phyloP scores from a whole-genome alignment of 257 asterid genomes.

The Striga asiatica region DNA sequence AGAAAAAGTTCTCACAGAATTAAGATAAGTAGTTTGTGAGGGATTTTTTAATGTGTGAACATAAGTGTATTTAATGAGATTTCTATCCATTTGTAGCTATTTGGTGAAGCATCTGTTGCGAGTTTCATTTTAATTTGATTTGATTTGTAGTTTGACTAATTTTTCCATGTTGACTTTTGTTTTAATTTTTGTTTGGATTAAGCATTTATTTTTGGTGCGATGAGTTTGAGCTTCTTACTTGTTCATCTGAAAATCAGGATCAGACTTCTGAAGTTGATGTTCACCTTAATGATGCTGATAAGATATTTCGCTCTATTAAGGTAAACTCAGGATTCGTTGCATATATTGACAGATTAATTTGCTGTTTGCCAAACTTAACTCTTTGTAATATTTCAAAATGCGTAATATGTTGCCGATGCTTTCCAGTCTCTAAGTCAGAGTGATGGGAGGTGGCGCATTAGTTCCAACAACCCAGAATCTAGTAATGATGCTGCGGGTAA shows the following conservation, averaged over 20 bases:
- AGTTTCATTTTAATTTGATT: no score
- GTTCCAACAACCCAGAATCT: conserved; percentile 72
- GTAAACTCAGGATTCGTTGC: conserved; percentile 25
- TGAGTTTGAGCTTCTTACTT: conserved; percentile 9
- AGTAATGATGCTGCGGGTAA: conserved; percentile 89
- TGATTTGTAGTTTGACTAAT: no score
- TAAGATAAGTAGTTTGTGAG: no score
- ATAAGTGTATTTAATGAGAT: no score
- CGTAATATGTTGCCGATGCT: conserved; percentile 15
- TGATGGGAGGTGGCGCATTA: conserved; percentile 97
- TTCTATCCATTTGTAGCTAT: no score
- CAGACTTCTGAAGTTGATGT: conserved; percentile 53
- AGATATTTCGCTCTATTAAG: conserved; percentile 62
- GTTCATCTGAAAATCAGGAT: conserved; percentile 41
- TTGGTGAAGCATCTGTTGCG: no score
- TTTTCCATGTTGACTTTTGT: no score
- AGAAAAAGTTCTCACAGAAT: no score
- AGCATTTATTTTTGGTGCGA: background rate
- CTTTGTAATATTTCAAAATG: conserved; percentile 2
- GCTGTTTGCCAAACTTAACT: conserved; percentile 7
- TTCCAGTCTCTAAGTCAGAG: conserved; percentile 91
- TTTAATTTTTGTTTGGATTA: background rate
- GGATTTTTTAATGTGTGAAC: no score
- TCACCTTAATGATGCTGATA: conserved; percentile 61
- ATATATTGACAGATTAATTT: conserved; percentile 1